phyloP scores from a whole-genome alignment of 306 rosid genomes.

The Macrotyloma uniflorum region DNA sequence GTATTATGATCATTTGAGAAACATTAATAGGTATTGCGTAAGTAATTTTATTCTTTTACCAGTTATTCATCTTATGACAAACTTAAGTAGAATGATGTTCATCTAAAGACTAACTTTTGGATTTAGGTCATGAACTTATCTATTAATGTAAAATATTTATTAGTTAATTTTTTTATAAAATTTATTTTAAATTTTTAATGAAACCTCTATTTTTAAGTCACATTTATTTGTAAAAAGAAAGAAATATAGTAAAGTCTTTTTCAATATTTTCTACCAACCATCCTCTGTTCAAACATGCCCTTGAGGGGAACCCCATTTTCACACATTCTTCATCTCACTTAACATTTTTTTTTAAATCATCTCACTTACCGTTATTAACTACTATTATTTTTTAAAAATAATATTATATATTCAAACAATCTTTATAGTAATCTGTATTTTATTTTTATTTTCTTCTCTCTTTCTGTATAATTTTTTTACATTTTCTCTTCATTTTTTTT shows the following conservation, averaged over 20 bases:
- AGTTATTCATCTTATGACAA: too few relatives aligned
- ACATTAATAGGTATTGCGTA: background rate
- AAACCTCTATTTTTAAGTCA: too few relatives aligned
- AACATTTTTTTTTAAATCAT: background rate
- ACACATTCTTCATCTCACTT: background rate
- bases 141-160: too few relatives aligned
- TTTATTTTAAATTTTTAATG: too few relatives aligned
- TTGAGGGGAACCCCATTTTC: too few relatives aligned
- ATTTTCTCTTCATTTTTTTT: too few relatives aligned
- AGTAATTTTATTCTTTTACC: too few relatives aligned
- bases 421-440: background rate
- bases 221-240: too few relatives aligned
- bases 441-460: background rate
- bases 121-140: background rate
- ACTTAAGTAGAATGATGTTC: background rate
- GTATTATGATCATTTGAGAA: background rate
- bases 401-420: background rate
- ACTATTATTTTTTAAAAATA: background rate
- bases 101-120: background rate
- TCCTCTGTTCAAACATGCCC: background rate
- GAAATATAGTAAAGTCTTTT: background rate
- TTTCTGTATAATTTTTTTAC: background rate
- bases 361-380: background rate
- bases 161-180: too few relatives aligned
- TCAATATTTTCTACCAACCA: background rate